Evolutionary conservation across 495 filamentous ascomycete species (phyloP).

Genomic region (Tuber umbilicatum): DNA sequence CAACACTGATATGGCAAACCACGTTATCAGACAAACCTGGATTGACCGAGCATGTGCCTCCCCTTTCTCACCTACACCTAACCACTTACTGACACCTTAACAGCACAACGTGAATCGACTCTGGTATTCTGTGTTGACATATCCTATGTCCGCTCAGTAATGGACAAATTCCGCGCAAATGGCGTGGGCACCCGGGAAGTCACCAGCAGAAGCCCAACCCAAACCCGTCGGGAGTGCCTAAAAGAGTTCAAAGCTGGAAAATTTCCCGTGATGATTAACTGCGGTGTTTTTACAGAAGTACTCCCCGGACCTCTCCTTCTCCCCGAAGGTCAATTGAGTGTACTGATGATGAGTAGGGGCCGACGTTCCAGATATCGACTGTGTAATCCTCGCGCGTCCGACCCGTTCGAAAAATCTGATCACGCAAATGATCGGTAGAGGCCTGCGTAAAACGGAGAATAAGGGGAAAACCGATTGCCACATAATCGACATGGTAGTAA

Average conservation of each 20-base stretch:
- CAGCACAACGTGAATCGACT: constrained; percentile 64
- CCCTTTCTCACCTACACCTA: no score
- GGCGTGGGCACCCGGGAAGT: constrained; percentile 79
- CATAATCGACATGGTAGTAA: constrained; percentile 92
- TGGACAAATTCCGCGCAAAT: constrained; percentile 62
- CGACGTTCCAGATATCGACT: constrained; percentile 96
- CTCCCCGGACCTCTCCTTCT: background rate
- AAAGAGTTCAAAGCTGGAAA: constrained; percentile 67
- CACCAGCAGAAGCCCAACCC: constrained; percentile 65
- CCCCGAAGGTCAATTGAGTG: no score
- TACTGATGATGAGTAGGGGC: constrained; percentile 49
- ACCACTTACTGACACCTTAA: background rate
- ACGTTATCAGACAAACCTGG: constrained; percentile 79
- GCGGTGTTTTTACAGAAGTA: constrained; percentile 89
- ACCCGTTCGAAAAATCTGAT: constrained; percentile 85
- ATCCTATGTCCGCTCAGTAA: constrained; percentile 66
- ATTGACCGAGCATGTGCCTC: constrained; percentile 56
- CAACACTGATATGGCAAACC: constrained; percentile 70
- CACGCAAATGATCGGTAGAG: constrained; percentile 95
- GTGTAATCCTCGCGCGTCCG: constrained; percentile 78
- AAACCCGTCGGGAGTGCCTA: constrained; percentile 59
- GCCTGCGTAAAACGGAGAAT: constrained; percentile 62
- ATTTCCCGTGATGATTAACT: constrained; percentile 87
- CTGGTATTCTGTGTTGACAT: constrained; percentile 90
- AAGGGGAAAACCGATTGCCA: constrained; percentile 82